phyloP scores from a whole-genome alignment of 2,329 filamentous ascomycete genomes.

The Xylariaceae sp. region DNA sequence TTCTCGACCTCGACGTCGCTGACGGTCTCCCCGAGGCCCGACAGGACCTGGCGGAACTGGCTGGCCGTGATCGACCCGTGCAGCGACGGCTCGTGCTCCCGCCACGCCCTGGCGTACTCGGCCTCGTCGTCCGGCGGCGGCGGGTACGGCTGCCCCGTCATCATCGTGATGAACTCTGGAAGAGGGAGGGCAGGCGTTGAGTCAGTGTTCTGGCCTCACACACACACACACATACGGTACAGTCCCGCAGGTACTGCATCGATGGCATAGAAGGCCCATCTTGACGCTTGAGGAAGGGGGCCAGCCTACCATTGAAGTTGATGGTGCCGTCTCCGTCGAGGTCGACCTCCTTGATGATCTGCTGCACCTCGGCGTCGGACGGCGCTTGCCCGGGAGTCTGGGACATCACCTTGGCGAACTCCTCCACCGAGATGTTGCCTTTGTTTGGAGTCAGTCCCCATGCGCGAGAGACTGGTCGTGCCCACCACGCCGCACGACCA shows the following conservation, averaged over 20 bases:
- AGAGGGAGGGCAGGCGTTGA: conserved; percentile 7
- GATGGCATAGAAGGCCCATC: too few relatives aligned
- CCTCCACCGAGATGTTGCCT: conserved; percentile 30
- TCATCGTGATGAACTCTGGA: conserved; percentile 36
- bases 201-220: too few relatives aligned
- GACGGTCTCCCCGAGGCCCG: conserved; percentile 24
- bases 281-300: too few relatives aligned
- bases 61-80: conserved; percentile 26
- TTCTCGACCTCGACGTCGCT: conserved; percentile 26
- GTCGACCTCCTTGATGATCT: conserved; percentile 31
- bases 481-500: background rate
- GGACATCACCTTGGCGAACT: conserved; percentile 30
- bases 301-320: conserved; percentile 28
- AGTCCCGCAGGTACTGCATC: too few relatives aligned
- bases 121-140: conserved; percentile 19
- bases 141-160: conserved; percentile 29
- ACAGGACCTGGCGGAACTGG: conserved; percentile 28
- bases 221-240: too few relatives aligned
- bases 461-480: background rate
- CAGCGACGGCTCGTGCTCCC: conserved; percentile 25
- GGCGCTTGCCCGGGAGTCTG: conserved; percentile 22
- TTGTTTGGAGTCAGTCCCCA: background rate
- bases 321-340: conserved; percentile 31
- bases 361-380: conserved; percentile 27
- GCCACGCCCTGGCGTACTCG: conserved; percentile 27